Percentiles rank a stretch among this genome's conserved stretches.
Evolutionary conservation across 1,284 basidiomycete species (phyloP).

Genomic region (Moniliophthora roreri): DNA sequence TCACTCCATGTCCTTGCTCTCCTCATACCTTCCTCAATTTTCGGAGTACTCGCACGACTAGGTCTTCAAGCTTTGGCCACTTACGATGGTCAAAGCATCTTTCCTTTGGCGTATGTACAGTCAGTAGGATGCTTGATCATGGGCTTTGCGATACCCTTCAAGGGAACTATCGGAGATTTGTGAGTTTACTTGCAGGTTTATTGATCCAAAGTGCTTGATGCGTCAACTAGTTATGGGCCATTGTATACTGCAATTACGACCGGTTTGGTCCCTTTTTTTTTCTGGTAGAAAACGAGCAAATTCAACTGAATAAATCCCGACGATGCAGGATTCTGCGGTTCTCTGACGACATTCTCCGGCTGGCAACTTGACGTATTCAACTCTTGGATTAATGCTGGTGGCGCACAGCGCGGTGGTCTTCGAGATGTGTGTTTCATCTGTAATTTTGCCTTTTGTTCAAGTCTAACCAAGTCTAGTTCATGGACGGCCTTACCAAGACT

Average conservation of each 20-base stretch:
- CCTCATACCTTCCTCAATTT: conserved; percentile 74
- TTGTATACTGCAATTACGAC: conserved; percentile 89
- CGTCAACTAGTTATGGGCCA: conserved; percentile 71
- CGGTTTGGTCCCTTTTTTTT: conserved; percentile 40
- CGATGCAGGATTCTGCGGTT: conserved; percentile 85
- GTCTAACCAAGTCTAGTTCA: conserved; percentile 50
- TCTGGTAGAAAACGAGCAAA: background rate
- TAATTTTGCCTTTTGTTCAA: conserved; percentile 10
- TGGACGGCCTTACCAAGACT: conserved; percentile 85
- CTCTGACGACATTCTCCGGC: conserved; percentile 92
- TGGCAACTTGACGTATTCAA: conserved; percentile 92
- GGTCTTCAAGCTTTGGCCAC: conserved; percentile 71
- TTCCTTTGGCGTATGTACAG: conserved; percentile 86
- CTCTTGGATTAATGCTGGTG: conserved; percentile 77
- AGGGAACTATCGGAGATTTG: conserved; percentile 73
- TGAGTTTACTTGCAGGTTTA: conserved; percentile 40
- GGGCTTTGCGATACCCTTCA: conserved; percentile 75
- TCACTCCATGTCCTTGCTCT: conserved; percentile 67
- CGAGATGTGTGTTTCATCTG: conserved; percentile 62
- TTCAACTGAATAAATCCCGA: background rate
- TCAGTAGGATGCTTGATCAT: conserved; percentile 90
- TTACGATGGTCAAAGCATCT: conserved; percentile 78
- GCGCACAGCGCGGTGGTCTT: conserved; percentile 66
- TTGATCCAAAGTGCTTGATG: background rate
- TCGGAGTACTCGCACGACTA: conserved; percentile 78